Evolutionary conservation across 2,329 filamentous ascomycete species (phyloP).

Genomic region (Fusarium hainanense): DNA sequence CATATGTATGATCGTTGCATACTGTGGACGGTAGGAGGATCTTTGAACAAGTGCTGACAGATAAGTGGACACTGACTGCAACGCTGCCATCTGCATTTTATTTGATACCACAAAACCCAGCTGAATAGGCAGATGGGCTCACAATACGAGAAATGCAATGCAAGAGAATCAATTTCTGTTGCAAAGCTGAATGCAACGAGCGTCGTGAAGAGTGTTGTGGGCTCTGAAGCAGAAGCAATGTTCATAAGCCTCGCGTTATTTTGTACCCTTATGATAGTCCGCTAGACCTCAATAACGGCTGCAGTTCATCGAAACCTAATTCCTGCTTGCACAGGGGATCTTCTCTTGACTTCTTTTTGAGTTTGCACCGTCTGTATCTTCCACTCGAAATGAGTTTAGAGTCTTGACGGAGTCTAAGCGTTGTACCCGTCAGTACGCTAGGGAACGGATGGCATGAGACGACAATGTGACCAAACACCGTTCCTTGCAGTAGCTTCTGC

Average conservation of each 20-base stretch:
- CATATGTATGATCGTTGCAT: conserved; percentile 9
- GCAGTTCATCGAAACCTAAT: conserved; percentile 22
- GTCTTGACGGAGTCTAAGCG: conserved; percentile 9
- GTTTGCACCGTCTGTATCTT: conserved; percentile 26
- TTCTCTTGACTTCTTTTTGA: conserved; percentile 36
- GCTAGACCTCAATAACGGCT: conserved; percentile 16
- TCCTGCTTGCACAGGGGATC: conserved; percentile 3
- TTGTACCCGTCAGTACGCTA: conserved; percentile 25
- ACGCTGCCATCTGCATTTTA: conserved; percentile 32
- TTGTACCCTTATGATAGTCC: background rate
- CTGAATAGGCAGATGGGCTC: conserved; percentile 2
- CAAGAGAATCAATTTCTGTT: background rate
- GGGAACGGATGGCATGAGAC: conserved; percentile 30
- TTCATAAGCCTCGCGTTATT: background rate
- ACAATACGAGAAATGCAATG: background rate
- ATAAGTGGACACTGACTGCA: conserved; percentile 17
- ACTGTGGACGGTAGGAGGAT: conserved; percentile 5
- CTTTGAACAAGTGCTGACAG: conserved; percentile 20
- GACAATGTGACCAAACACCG: conserved; percentile 31
- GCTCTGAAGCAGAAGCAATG: background rate
- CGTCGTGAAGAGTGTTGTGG: background rate
- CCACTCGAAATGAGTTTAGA: conserved; percentile 22
- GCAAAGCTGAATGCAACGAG: background rate
- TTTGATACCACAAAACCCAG: conserved; percentile 4
- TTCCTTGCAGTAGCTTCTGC: conserved; percentile 41